phyloP scores from a whole-genome alignment of 371 early-diverging fungal species.

The Sanchytrium tribonematis region DNA sequence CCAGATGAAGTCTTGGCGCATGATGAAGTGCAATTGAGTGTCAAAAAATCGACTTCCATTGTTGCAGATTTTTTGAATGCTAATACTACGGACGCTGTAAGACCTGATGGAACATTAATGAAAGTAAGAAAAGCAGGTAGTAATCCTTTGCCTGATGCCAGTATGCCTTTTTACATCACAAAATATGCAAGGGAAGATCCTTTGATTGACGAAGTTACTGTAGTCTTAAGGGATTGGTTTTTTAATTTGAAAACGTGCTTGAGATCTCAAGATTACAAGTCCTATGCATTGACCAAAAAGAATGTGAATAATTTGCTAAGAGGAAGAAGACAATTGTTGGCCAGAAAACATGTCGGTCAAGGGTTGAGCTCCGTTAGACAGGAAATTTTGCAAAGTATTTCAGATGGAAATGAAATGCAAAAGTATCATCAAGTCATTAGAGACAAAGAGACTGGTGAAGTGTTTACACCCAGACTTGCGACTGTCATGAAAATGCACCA shows the following conservation, averaged over 20 bases:
- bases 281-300: slow-evolving; percentile 23
- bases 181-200: slow-evolving; percentile 26
- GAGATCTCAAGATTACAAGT: slow-evolving; percentile 20
- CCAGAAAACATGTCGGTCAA: slow-evolving; percentile 30
- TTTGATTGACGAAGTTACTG: slow-evolving; percentile 34
- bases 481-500: not conserved
- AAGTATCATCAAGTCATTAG: slow-evolving; percentile 27
- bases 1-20: not conserved
- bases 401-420: slow-evolving; percentile 24
- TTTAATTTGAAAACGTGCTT: slow-evolving; percentile 22
- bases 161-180: slow-evolving; percentile 20
- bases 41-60: not conserved
- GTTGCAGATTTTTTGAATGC: not conserved
- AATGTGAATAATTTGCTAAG: slow-evolving; percentile 29
- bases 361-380: slow-evolving; percentile 24
- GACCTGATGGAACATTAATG: not conserved
- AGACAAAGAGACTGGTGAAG: slow-evolving; percentile 28
- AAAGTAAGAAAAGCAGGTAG: not conserved
- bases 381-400: slow-evolving; percentile 26
- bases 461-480: slow-evolving; percentile 8
- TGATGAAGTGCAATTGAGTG: not conserved
- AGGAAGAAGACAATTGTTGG: slow-evolving; percentile 32
- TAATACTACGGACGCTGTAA: not conserved
- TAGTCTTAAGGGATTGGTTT: slow-evolving; percentile 34
- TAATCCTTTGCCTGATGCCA: slow-evolving; percentile 6